Conservation (phyloP, 805 yeast genomes). For the Debaryomyces tyrocola region DNA sequence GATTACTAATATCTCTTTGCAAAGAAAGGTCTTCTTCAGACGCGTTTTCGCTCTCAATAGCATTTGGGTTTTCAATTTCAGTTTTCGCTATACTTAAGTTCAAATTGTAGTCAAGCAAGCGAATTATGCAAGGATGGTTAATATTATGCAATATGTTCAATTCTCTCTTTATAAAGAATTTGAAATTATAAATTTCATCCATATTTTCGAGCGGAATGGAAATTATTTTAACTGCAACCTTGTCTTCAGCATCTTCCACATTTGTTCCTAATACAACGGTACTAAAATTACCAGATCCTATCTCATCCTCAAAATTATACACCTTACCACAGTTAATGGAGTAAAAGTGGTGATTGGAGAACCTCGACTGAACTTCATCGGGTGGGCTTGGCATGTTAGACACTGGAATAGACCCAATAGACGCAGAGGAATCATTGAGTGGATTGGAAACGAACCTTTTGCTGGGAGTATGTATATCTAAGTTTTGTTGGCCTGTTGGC, state of each 20-base stretch:
- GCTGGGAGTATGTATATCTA: slow-evolving; percentile 6
- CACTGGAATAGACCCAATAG: slow-evolving; percentile 6
- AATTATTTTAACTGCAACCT: slow-evolving; percentile 72
- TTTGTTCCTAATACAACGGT: slow-evolving; percentile 53
- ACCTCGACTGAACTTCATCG: slow-evolving; percentile 1
- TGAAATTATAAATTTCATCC: slow-evolving; percentile 27
- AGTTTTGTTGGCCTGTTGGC: slow-evolving; percentile 8
- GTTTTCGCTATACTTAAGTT: slow-evolving; percentile 22
- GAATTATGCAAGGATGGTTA: slow-evolving; percentile 69
- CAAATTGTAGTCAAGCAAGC: slow-evolving; percentile 52
- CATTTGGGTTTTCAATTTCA: slow-evolving; percentile 19
- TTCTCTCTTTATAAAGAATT: slow-evolving; percentile 56
- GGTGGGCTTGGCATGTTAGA: slow-evolving; percentile 7
- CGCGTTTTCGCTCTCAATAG: slow-evolving; percentile 18
- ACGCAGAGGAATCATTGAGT: slow-evolving; percentile 7
- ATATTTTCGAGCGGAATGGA: slow-evolving; percentile 32
- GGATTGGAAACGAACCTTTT: slow-evolving; percentile 27
- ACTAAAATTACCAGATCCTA: slow-evolving; percentile 73
- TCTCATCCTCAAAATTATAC: slow-evolving; percentile 21
- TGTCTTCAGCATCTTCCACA: slow-evolving; percentile 12
- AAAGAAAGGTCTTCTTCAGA: slow-evolving; percentile 1
- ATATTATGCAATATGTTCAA: slow-evolving; percentile 57
- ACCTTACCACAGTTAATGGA: slow-evolving; percentile 2
- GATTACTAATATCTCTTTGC: slow-evolving; percentile 10
- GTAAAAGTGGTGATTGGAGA: slow-evolving; percentile 2